Base-by-base conservation (phyloP, 495 filamentous ascomycete species). In the Aspergillus mulundensis region DNA sequence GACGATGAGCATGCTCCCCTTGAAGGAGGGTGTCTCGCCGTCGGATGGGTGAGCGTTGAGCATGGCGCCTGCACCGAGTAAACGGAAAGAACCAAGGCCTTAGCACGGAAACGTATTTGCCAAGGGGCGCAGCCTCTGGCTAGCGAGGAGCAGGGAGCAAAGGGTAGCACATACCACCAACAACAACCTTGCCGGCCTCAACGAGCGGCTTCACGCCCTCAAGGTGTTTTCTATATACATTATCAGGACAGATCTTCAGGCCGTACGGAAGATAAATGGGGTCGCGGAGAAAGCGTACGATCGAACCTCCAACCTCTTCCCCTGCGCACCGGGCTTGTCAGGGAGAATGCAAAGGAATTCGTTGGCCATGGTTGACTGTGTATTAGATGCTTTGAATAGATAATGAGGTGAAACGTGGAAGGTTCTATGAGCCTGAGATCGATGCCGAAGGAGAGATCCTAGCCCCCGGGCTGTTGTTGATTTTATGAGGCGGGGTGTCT, bases 271-370 rank as follows among this genome's bases (percentile, higher is more conserved):
- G 24, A 43, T 18, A 19, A 32, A 8, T 14, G 30, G 30, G 21
- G 19, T 12, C n/a, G 20, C 7, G 25, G 23, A 18, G 15, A 47
- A 19, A 36, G 34, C 25, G n/a, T 70, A 94, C 88, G 78, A 73
- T 48, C 92, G 79, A 46, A 90, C 83, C 62, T 86, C 81, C 36
- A 95, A 66, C 30, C 92, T 70, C 75, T 87, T 87, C 47, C 78
- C 73, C 61, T 86, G 68, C n/a, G 72, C 78, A 5, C 81, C 86
- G 0, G 78, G 78, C 58, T 85, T 80, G 71, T 97, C 93, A 15
- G 91, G 92, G 15, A 93, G 60, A 51, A 96, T 85, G 61, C 91
- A 86, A 10, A 97, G 80, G 84, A 87, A 97, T 71, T 97, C 91
- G 53, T 87, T 86, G 51, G 73, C 65, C 11, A 62, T 48, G 46